phyloP scores from a whole-genome alignment of 345 rosid genomes.

The Populus davidiana region DNA sequence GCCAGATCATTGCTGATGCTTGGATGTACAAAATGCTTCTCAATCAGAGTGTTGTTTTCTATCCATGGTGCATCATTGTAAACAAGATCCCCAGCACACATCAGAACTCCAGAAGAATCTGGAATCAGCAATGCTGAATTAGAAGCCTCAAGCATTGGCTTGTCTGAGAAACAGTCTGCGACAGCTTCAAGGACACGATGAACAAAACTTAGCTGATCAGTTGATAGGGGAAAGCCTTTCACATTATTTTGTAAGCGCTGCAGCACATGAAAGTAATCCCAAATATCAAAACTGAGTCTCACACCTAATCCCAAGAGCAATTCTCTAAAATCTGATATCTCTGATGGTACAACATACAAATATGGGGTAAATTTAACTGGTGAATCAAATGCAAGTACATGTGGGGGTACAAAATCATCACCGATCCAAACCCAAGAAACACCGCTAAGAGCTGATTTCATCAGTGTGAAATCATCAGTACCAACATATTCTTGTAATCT shows the following conservation, averaged over 20 bases:
- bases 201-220: constrained; percentile 74
- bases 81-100: constrained; percentile 58
- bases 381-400: constrained; percentile 92
- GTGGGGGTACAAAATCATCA: constrained; percentile 75
- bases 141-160: constrained; percentile 48
- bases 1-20: constrained; percentile 84
- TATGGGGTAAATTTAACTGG: constrained; percentile 93
- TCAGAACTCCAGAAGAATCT: constrained; percentile 64
- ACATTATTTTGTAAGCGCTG: constrained; percentile 62
- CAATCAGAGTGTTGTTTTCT: constrained; percentile 54
- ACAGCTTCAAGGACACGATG: constrained; percentile 82
- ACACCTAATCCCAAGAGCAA: constrained; percentile 82
- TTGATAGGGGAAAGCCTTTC: constrained; percentile 55
- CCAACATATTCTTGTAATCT: constrained; percentile 59
- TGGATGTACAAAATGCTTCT: constrained; percentile 77
- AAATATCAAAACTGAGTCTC: constrained; percentile 68
- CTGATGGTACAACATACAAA: constrained; percentile 95
- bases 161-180: constrained; percentile 60
- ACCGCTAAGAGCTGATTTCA: constrained; percentile 63
- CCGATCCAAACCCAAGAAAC: constrained; percentile 94
- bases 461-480: constrained; percentile 50
- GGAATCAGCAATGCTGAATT: constrained; percentile 60
- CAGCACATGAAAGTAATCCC: constrained; percentile 74
- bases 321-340: constrained; percentile 70
- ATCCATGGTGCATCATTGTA: constrained; percentile 99